phyloP scores from a whole-genome alignment of 805 yeast genomes.

The Kazachstania africana region DNA sequence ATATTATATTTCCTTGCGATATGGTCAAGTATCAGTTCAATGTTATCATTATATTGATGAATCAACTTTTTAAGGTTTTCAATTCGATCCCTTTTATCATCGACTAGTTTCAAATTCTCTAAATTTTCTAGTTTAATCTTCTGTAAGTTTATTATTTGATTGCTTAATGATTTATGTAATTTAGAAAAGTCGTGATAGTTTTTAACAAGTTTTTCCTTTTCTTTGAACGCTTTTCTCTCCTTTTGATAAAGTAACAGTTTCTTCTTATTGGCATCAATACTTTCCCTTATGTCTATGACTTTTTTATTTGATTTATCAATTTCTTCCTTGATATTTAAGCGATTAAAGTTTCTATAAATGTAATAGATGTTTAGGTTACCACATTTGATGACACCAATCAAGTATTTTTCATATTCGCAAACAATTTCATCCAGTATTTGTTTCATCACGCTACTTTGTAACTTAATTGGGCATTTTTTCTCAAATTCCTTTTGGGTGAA shows the following conservation, averaged over 20 bases:
- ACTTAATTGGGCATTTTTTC: constrained; percentile 4
- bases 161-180: neutral
- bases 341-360: constrained; percentile 1
- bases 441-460: constrained; percentile 2
- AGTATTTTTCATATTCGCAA: constrained; percentile 1
- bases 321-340: neutral
- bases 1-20: constrained; percentile 25
- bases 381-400: constrained; percentile 37
- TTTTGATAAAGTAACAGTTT: constrained; percentile 1
- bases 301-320: neutral
- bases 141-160: neutral
- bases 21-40: constrained; percentile 30
- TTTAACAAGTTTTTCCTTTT: constrained; percentile 1
- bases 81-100: too few species aligned
- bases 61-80: too few species aligned
- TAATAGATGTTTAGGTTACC: constrained; percentile 40
- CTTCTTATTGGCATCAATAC: constrained; percentile 7
- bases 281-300: neutral
- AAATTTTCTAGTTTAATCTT: too few species aligned
- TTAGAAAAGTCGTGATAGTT: constrained; percentile 4
- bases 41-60: too few species aligned
- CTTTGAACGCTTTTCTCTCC: constrained; percentile 1
- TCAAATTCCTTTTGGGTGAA: constrained; percentile 8
- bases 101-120: too few species aligned
- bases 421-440: constrained; percentile 4